A percentile compares a stretch with the other conserved stretches of the same genome.
Evolutionary conservation across 768 basidiomycete genomes (phyloP).

Genomic region (Rubroboletus satanas): DNA sequence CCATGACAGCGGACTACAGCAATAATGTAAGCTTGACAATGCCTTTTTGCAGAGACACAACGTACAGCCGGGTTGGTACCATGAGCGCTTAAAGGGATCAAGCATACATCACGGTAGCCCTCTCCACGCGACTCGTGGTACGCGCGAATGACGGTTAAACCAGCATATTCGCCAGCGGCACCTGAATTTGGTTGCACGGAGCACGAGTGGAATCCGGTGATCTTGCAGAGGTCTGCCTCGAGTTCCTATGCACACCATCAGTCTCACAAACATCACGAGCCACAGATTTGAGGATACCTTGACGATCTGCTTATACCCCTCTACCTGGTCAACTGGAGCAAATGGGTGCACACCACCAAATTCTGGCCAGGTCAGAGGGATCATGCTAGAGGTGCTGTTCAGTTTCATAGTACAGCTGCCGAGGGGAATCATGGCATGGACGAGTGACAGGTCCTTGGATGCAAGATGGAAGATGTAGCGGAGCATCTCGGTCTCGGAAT

Average conservation of each 20-base stretch:
- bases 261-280: background rate
- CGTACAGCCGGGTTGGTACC: constrained; percentile 96
- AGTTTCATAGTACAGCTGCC: constrained; percentile 98
- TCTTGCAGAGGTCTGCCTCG: constrained; percentile 83
- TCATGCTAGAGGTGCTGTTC: constrained; percentile 98
- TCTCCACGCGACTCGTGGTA: constrained; percentile 91
- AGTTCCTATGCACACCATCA: constrained; percentile 61
- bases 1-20: constrained; percentile 90
- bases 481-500: constrained; percentile 98
- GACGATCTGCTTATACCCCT: constrained; percentile 82
- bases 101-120: constrained; percentile 80
- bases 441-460: constrained; percentile 90
- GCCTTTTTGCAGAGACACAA: background rate
- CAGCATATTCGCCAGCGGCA: constrained; percentile 95
- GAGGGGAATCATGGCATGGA: constrained; percentile 94
- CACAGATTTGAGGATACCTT: constrained; percentile 41
- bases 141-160: constrained; percentile 90
- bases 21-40: constrained; percentile 13
- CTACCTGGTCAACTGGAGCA: constrained; percentile 82
- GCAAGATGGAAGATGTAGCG: constrained; percentile 94
- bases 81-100: constrained; percentile 95
- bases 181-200: constrained; percentile 99
- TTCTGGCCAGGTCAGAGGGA: constrained; percentile 92
- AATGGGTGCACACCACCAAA: constrained; percentile 92
- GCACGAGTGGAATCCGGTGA: constrained; percentile 95